These are phyloP conservation scores for Ceratopteris richardii DNA, from an alignment of 75 land plant genomes.

Conservation along the genomic window DNA sequence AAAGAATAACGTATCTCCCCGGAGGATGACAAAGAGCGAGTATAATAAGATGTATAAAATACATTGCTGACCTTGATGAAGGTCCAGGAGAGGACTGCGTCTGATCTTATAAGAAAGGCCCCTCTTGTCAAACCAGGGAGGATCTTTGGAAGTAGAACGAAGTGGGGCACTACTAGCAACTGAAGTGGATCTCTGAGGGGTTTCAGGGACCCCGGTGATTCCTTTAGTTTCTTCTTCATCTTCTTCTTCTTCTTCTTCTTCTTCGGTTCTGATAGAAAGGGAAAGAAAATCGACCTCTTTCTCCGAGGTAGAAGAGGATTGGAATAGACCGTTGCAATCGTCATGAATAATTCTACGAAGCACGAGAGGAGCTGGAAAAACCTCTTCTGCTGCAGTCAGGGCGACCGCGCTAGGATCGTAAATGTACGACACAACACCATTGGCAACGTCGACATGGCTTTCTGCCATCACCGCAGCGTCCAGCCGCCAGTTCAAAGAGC, in stretches of 20 bases:
- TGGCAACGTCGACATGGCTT: too few relatives aligned
- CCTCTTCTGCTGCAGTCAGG: too few relatives aligned
- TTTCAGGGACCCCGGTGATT: too few relatives aligned
- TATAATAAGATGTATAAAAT: background rate
- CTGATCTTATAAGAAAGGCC: conserved; percentile 6
- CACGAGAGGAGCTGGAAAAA: too few relatives aligned
- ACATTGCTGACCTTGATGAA: conserved; percentile 11
- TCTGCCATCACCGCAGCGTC: too few relatives aligned
- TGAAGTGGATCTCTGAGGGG: conserved; percentile 16
- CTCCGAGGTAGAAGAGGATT: too few relatives aligned
- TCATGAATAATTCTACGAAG: too few relatives aligned
- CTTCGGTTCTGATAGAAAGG: background rate
- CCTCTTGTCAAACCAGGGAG: background rate
- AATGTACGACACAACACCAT: too few relatives aligned
- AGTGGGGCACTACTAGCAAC: background rate
- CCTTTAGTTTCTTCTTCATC: conserved; percentile 3
- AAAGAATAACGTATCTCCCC: too few relatives aligned
- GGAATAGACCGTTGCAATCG: too few relatives aligned
- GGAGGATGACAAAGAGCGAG: background rate
- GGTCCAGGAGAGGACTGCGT: conserved; percentile 36
- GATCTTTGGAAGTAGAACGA: background rate
- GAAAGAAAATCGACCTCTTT: background rate
- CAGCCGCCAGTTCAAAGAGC: too few relatives aligned
- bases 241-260: conserved; percentile 1
- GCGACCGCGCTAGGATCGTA: too few relatives aligned